These are phyloP conservation scores for Vitis amurensis DNA, from an alignment of 164 flowering plant species.

Conservation along the genomic window DNA sequence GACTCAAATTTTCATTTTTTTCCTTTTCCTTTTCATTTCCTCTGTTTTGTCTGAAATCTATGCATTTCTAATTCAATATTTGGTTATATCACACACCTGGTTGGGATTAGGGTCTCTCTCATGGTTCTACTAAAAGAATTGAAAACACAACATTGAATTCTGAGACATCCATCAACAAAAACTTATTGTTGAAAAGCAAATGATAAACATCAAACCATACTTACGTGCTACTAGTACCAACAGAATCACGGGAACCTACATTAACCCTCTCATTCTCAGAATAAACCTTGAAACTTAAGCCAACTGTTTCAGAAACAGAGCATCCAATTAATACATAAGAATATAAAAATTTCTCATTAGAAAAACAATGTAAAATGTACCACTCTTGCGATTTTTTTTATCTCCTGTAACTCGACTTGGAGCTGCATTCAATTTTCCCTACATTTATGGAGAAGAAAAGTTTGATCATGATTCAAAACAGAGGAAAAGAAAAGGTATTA, in stretches of 20 bases:
- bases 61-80: not conserved
- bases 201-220: not conserved
- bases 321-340: not conserved
- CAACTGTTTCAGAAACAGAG: slow-evolving; percentile 20
- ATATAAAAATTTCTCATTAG: not conserved
- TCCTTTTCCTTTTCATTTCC: not conserved
- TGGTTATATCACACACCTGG: slow-evolving; percentile 10
- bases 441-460: too few species aligned
- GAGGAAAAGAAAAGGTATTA: too few species aligned
- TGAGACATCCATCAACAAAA: not conserved
- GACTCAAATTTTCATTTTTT: not conserved
- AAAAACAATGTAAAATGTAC: too few species aligned
- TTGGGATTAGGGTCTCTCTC: slow-evolving; percentile 3
- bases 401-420: too few species aligned
- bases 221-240: slow-evolving; percentile 18
- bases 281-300: slow-evolving; percentile 41
- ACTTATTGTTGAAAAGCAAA: not conserved
- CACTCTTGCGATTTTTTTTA: too few species aligned
- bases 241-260: slow-evolving; percentile 7
- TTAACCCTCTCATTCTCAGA: slow-evolving; percentile 29
- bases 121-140: slow-evolving; percentile 7
- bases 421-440: too few species aligned
- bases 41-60: not conserved
- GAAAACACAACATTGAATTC: not conserved
- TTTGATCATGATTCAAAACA: too few species aligned